Conservation (phyloP, 805 yeast genomes). For the Brettanomyces bruxellensis region DNA sequence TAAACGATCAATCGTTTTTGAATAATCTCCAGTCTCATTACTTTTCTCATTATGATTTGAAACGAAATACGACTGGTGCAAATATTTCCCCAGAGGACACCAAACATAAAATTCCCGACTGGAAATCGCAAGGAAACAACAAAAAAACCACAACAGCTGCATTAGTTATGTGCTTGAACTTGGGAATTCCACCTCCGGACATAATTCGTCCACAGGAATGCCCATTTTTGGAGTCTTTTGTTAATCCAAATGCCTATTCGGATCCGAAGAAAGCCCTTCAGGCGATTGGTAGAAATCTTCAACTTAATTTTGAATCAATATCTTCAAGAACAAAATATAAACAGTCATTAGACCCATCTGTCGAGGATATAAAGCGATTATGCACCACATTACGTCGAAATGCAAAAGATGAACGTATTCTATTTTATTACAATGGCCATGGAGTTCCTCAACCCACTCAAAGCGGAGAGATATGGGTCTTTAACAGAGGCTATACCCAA, state of each 20-base stretch:
- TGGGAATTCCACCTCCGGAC: conserved; percentile 98
- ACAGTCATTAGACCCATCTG: conserved; percentile 88
- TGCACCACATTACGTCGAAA: conserved; percentile 82
- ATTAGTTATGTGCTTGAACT: conserved; percentile 76
- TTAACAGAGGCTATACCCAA: conserved; percentile 93
- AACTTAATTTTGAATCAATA: conserved; percentile 81
- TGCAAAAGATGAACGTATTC: conserved; percentile 86
- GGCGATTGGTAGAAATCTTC: conserved; percentile 80
- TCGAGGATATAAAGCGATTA: conserved; percentile 87
- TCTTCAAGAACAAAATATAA: conserved; percentile 84
- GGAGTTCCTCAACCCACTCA: conserved; percentile 98
- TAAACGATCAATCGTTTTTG: conserved; percentile 22
- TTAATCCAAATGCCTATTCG: conserved; percentile 72
- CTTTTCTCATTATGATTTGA: conserved; percentile 69
- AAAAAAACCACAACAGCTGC: conserved; percentile 94
- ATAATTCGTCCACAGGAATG: conserved; percentile 87
- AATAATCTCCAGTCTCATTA: conserved; percentile 23
- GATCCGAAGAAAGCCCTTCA: conserved; percentile 90
- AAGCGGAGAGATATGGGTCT: conserved; percentile 97
- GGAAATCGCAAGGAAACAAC: conserved; percentile 86
- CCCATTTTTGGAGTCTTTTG: conserved; percentile 88
- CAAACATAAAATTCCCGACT: conserved; percentile 68
- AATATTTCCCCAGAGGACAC: conserved; percentile 57
- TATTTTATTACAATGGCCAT: conserved; percentile 96
- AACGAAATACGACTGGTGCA: conserved; percentile 86